Evolutionary conservation across 306 rosid species (phyloP).

Genomic region (Begonia masoniana): DNA sequence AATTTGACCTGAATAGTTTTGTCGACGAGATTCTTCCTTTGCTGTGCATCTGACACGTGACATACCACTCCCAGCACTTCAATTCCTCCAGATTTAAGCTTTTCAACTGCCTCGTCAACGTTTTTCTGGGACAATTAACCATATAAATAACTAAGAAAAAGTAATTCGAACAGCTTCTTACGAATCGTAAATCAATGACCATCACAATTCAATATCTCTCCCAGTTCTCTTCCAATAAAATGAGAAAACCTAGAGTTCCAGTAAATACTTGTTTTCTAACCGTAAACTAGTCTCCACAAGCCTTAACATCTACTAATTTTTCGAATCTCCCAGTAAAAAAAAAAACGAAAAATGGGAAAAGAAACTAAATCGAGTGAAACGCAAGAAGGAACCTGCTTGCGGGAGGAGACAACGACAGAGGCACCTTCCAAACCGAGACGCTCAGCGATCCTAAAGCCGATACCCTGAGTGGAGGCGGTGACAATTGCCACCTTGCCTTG

Average conservation of each 20-base stretch:
- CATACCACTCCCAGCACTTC: constrained; percentile 65
- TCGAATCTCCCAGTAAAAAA: too few species aligned
- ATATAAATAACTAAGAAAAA: too few species aligned
- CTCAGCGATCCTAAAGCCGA: constrained; percentile 71
- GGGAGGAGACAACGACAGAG: constrained; percentile 78
- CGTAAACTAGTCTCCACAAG: too few species aligned
- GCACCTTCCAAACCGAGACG: constrained; percentile 94
- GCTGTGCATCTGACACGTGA: constrained; percentile 69
- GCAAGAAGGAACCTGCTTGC: constrained; percentile 47
- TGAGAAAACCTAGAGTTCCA: too few species aligned
- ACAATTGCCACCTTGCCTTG: constrained; percentile 67
- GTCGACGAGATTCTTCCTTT: constrained; percentile 63
- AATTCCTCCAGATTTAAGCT: constrained; percentile 62
- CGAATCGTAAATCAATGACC: too few species aligned
- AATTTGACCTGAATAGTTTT: constrained; percentile 54
- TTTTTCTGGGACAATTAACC: constrained; percentile 40
- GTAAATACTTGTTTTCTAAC: too few species aligned
- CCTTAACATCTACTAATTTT: too few species aligned
- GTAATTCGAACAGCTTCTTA: too few species aligned
- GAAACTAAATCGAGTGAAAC: neutral
- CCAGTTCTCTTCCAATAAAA: too few species aligned
- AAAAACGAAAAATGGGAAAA: neutral
- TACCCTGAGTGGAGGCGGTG: constrained; percentile 94
- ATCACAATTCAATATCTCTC: too few species aligned
- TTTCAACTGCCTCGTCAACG: constrained; percentile 73